Percentiles rank a stretch among this genome's conserved stretches.
Evolutionary conservation across 257 asterid genomes (phyloP).

Genomic region (Handroanthus guayacan): DNA sequence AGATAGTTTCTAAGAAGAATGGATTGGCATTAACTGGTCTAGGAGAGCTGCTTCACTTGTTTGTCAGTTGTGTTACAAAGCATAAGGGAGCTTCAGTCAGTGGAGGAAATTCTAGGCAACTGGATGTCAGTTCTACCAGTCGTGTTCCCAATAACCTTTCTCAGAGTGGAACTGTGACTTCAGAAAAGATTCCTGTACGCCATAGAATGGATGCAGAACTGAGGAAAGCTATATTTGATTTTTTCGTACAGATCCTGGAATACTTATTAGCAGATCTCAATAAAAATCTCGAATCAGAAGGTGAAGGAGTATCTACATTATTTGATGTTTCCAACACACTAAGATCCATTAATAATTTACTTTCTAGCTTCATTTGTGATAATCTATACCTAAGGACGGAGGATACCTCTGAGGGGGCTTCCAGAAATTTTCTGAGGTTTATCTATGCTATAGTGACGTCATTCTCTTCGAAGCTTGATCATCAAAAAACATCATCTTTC

Average conservation of each 20-base stretch:
- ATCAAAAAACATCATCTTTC: constrained; percentile 38
- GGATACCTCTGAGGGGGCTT: constrained; percentile 85
- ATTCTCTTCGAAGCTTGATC: constrained; percentile 55
- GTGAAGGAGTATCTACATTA: constrained; percentile 42
- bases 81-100: constrained; percentile 55
- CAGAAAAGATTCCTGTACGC: constrained; percentile 39
- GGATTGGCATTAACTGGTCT: constrained; percentile 64
- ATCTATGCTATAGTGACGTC: constrained; percentile 62
- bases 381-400: constrained; percentile 69
- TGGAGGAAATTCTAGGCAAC: constrained; percentile 42
- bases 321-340: constrained; percentile 55
- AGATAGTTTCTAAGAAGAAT: constrained; percentile 62
- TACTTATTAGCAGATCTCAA: constrained; percentile 58
- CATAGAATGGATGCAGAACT: constrained; percentile 59
- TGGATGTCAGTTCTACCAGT: constrained; percentile 34
- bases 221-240: constrained; percentile 65
- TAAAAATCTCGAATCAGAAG: constrained; percentile 49
- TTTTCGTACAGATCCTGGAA: constrained; percentile 77
- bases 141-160: constrained; percentile 32
- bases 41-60: constrained; percentile 76
- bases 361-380: constrained; percentile 57
- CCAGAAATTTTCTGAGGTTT: constrained; percentile 62
- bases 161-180: constrained; percentile 31
- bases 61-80: constrained; percentile 62
- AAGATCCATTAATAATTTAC: constrained; percentile 66